phyloP scores from a whole-genome alignment of 2,329 filamentous ascomycete genomes.

The Sclerotinia minor region DNA sequence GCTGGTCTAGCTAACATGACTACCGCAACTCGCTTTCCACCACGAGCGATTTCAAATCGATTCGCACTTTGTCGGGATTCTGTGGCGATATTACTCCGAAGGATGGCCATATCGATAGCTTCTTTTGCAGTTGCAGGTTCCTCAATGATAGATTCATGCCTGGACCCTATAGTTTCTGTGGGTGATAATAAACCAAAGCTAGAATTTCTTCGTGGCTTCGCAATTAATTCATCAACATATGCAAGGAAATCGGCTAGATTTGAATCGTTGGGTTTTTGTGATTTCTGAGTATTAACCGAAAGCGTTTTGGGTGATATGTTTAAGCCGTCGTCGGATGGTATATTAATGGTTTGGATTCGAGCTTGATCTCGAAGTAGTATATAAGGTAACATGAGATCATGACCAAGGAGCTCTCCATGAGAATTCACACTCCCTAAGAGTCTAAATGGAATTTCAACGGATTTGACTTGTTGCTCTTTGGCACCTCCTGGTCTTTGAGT shows the following conservation, averaged over 20 bases:
- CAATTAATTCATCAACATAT: constrained; percentile 75
- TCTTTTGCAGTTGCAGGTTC: constrained; percentile 70
- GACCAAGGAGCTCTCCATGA: constrained; percentile 83
- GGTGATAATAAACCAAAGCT: constrained; percentile 69
- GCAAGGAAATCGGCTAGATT: constrained; percentile 66
- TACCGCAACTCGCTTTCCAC: constrained; percentile 86
- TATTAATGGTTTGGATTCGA: constrained; percentile 36
- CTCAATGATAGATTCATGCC: constrained; percentile 56
- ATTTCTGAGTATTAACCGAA: constrained; percentile 37
- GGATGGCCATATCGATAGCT: constrained; percentile 85
- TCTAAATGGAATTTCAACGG: constrained; percentile 90
- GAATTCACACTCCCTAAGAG: constrained; percentile 91
- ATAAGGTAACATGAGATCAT: constrained; percentile 93
- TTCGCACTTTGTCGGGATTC: constrained; percentile 80
- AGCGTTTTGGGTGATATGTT: constrained; percentile 27
- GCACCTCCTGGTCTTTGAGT: constrained; percentile 81
- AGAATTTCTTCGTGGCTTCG: constrained; percentile 55
- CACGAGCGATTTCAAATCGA: constrained; percentile 90
- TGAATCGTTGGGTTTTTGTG: constrained; percentile 37
- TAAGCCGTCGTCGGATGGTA: constrained; percentile 24
- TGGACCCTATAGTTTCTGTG: constrained; percentile 58
- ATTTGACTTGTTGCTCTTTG: constrained; percentile 79
- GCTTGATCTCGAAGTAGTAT: constrained; percentile 85
- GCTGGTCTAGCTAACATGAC: constrained; percentile 85
- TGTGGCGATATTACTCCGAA: constrained; percentile 71